These are phyloP conservation scores for Aspergillus floridensis DNA, from an alignment of 2,329 filamentous ascomycete genomes.

Conservation along the genomic window DNA sequence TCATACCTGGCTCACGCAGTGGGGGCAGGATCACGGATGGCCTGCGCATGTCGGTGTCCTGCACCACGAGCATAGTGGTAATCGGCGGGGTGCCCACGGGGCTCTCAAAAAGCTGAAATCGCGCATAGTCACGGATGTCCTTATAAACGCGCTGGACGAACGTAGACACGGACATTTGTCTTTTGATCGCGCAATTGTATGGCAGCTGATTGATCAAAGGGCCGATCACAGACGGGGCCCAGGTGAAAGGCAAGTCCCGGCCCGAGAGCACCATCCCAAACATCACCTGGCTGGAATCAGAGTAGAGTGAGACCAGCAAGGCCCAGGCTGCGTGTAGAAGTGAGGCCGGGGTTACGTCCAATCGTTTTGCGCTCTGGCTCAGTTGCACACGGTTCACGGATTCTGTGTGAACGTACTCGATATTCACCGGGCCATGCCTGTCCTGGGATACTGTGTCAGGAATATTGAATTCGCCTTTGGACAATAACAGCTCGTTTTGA, in stretches of 20 bases:
- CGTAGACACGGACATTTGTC: neutral
- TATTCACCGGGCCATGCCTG: neutral
- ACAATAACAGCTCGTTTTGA: no score
- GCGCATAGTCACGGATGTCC: neutral
- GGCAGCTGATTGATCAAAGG: constrained; percentile 36
- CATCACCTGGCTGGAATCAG: neutral
- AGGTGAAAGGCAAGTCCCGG: constrained; percentile 6
- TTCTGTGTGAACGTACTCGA: neutral
- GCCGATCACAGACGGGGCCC: constrained; percentile 29
- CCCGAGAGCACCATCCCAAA: constrained; percentile 11
- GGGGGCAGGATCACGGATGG: no score
- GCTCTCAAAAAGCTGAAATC: neutral
- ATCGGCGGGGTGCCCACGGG: no score
- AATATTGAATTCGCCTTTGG: neutral
- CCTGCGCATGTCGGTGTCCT: no score
- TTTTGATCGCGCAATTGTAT: constrained; percentile 18
- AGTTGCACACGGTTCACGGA: neutral
- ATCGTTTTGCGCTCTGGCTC: neutral
- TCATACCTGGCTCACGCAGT: no score
- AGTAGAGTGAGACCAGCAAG: constrained; percentile 1
- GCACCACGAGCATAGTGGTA: no score
- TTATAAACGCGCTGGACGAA: neutral
- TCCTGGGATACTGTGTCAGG: neutral
- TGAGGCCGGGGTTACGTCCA: constrained; percentile 2
- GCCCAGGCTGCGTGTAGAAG: constrained; percentile 10